phyloP scores from a whole-genome alignment of 2,329 filamentous ascomycete species.

The Cryphonectria radicalis region DNA sequence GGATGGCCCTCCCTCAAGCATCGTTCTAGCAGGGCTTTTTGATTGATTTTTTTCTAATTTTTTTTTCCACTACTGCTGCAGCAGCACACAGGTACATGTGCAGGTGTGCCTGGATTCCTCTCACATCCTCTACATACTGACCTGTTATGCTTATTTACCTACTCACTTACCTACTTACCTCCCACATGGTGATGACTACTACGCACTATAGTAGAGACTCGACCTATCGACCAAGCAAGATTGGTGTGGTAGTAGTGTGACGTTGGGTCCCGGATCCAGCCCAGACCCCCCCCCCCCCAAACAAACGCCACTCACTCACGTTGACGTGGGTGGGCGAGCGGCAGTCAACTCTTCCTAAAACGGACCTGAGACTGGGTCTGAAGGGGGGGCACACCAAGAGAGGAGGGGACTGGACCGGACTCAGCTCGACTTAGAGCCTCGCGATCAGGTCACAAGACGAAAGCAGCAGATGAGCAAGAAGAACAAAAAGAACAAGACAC shows the following conservation, averaged over 20 bases:
- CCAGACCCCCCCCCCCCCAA: background rate
- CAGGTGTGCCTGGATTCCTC: background rate
- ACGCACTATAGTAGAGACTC: background rate
- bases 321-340: conserved; percentile 8
- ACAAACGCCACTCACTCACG: conserved; percentile 11
- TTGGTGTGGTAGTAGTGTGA: conserved; percentile 2
- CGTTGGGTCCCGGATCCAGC: conserved; percentile 2
- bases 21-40: background rate
- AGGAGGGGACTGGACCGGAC: background rate
- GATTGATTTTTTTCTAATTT: too few species aligned
- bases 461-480: background rate
- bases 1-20: background rate
- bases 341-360: conserved; percentile 4
- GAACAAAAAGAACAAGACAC: background rate
- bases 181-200: background rate
- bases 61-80: background rate
- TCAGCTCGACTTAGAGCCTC: background rate
- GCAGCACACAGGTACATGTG: background rate
- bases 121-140: background rate
- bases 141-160: background rate
- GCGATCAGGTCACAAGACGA: background rate
- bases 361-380: background rate
- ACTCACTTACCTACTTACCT: background rate
- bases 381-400: background rate
- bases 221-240: background rate